These are phyloP conservation scores for Colletotrichum sansevieriae DNA, from an alignment of 2,329 filamentous ascomycete genomes.

Conservation along the genomic window DNA sequence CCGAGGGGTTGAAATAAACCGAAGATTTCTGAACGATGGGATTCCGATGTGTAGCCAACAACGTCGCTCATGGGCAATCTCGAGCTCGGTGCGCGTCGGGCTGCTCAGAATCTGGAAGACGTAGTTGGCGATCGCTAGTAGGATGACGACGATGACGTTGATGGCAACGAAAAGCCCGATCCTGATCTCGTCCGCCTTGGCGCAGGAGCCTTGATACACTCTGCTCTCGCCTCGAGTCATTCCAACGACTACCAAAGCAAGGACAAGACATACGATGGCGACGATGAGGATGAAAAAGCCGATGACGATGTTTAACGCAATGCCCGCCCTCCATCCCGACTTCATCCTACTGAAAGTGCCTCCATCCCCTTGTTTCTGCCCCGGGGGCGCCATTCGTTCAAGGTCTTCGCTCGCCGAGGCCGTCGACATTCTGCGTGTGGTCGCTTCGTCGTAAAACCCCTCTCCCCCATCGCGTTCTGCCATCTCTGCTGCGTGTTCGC, in stretches of 20 bases:
- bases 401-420: constrained; percentile 34
- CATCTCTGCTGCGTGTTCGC: constrained; percentile 46
- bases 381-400: constrained; percentile 34
- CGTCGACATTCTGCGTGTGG: constrained; percentile 27
- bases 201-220: constrained; percentile 56
- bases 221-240: constrained; percentile 52
- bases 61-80: constrained; percentile 58
- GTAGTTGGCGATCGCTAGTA: constrained; percentile 66
- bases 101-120: constrained; percentile 67
- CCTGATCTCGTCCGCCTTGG: constrained; percentile 51
- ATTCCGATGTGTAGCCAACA: constrained; percentile 68
- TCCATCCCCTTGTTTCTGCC: constrained; percentile 43
- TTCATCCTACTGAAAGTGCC: constrained; percentile 47
- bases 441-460: constrained; percentile 36
- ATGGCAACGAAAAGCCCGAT: constrained; percentile 60
- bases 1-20: constrained; percentile 57
- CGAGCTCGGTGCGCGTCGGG: constrained; percentile 64
- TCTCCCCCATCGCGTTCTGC: constrained; percentile 7
- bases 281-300: constrained; percentile 54
- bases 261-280: constrained; percentile 55
- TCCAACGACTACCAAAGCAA: constrained; percentile 52
- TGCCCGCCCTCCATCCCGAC: constrained; percentile 63
- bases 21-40: constrained; percentile 64
- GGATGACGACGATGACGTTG: constrained; percentile 57
- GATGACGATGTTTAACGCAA: constrained; percentile 58